A percentile compares a stretch with the other conserved stretches of the same genome.
phyloP scores from a whole-genome alignment of 257 asterid genomes.

The Solanum phureja region DNA sequence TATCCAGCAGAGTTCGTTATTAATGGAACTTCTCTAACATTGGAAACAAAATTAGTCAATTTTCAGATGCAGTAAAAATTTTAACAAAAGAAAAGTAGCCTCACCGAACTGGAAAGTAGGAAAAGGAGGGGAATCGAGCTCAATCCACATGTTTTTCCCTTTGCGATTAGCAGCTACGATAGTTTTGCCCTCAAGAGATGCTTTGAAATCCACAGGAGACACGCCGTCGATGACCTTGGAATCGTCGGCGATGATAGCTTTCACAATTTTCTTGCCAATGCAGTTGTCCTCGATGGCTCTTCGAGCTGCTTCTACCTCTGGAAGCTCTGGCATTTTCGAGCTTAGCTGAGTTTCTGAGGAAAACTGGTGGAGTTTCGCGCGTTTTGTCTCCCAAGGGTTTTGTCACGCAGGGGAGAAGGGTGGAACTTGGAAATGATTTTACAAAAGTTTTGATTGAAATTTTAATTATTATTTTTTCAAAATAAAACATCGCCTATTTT shows the following conservation, averaged over 20 bases:
- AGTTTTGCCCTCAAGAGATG: constrained; percentile 65
- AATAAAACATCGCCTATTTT: neutral
- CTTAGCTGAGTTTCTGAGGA: neutral
- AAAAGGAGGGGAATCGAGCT: constrained; percentile 88
- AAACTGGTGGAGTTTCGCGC: neutral
- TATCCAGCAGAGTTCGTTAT: neutral
- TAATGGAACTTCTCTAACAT: neutral
- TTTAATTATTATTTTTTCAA: neutral
- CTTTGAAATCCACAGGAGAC: constrained; percentile 62
- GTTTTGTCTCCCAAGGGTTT: neutral
- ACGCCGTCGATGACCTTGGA: constrained; percentile 79
- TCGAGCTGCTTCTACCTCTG: constrained; percentile 98
- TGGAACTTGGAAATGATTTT: neutral
- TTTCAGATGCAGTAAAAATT: neutral
- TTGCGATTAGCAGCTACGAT: constrained; percentile 85
- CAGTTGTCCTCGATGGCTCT: constrained; percentile 76
- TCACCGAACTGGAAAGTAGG: constrained; percentile 95
- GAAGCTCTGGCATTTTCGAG: constrained; percentile 85
- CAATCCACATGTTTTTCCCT: constrained; percentile 97
- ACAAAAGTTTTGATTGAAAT: neutral
- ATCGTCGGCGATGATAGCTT: constrained; percentile 66
- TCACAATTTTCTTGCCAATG: constrained; percentile 60
- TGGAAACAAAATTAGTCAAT: neutral
- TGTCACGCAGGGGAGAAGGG: neutral
- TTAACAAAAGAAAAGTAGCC: neutral